phyloP scores from a whole-genome alignment of 352 stramenopile genomes.

The Phytophthora boehmeriae region DNA sequence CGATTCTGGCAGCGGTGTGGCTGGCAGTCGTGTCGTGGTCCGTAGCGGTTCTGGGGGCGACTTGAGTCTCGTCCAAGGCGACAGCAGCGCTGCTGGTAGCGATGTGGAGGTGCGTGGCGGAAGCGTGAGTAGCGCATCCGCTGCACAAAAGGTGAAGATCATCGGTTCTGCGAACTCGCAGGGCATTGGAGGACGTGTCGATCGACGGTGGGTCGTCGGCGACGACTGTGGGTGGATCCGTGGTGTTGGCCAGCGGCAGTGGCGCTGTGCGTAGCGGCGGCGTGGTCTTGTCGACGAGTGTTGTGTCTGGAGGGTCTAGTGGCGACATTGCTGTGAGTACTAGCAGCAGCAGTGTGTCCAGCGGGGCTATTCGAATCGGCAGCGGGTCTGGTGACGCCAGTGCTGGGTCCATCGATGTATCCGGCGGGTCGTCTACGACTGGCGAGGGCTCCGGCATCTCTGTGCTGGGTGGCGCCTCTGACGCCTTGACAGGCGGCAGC shows the following conservation, averaged over 20 bases:
- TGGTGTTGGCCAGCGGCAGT: slow-evolving; percentile 23
- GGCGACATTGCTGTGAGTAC: slow-evolving; percentile 20
- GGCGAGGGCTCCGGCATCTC: slow-evolving; percentile 29
- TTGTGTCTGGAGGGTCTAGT: slow-evolving; percentile 16
- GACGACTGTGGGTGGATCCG: slow-evolving; percentile 14
- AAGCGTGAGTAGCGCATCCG: too few relatives aligned
- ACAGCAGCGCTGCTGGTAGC: too few relatives aligned
- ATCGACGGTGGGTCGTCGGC: slow-evolving; percentile 27
- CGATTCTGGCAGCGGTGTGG: not conserved
- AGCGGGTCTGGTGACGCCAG: slow-evolving; percentile 26
- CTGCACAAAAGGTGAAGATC: too few relatives aligned
- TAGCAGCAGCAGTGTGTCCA: slow-evolving; percentile 24
- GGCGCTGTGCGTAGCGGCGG: slow-evolving; percentile 21
- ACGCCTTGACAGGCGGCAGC: slow-evolving; percentile 24
- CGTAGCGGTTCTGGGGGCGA: not conserved
- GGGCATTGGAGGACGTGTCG: slow-evolving; percentile 29
- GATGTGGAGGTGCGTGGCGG: too few relatives aligned
- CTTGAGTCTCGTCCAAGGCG: too few relatives aligned
- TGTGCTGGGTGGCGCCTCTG: slow-evolving; percentile 23
- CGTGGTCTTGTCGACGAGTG: slow-evolving; percentile 24
- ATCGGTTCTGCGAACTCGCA: not conserved
- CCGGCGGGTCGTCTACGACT: slow-evolving; percentile 29
- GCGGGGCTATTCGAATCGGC: slow-evolving; percentile 24
- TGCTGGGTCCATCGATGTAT: slow-evolving; percentile 28
- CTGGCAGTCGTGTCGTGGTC: slow-evolving; percentile 6